Evolutionary conservation across 345 rosid species (phyloP).

Genomic region (Rhizophora apiculata): DNA sequence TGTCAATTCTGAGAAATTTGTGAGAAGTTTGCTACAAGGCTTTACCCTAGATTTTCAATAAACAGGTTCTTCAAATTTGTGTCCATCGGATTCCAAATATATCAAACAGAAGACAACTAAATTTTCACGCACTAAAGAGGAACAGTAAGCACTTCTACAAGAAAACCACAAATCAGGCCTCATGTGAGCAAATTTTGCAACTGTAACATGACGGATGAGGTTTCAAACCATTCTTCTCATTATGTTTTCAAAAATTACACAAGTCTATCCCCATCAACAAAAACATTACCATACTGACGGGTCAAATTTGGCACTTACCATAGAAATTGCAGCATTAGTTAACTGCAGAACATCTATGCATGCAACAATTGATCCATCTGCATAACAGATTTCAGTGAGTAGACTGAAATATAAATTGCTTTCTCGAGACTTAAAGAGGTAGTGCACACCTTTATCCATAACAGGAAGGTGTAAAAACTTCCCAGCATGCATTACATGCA

Average conservation of each 20-base stretch:
- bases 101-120: no score
- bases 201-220: no score
- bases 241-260: neutral
- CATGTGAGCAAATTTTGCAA: no score
- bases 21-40: no score
- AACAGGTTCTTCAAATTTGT: no score
- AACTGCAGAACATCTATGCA: slow-evolving; percentile 91
- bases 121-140: no score
- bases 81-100: no score
- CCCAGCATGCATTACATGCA: slow-evolving; percentile 95
- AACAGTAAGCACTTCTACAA: no score
- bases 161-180: no score
- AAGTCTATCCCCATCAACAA: neutral
- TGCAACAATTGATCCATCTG: slow-evolving; percentile 76
- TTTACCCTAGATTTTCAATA: no score
- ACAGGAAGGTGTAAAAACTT: slow-evolving; percentile 97
- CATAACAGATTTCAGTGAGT: slow-evolving; percentile 21
- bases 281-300: neutral
- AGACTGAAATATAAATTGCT: neutral
- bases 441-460: slow-evolving; percentile 58
- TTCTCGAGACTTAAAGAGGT: neutral
- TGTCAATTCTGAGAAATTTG: no score
- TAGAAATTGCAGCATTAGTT: slow-evolving; percentile 95
- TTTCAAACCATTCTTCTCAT: no score
- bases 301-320: slow-evolving; percentile 46